Conservation (phyloP, 2,329 filamentous ascomycete genomes). For the Stagonosporopsis rhizophila region DNA sequence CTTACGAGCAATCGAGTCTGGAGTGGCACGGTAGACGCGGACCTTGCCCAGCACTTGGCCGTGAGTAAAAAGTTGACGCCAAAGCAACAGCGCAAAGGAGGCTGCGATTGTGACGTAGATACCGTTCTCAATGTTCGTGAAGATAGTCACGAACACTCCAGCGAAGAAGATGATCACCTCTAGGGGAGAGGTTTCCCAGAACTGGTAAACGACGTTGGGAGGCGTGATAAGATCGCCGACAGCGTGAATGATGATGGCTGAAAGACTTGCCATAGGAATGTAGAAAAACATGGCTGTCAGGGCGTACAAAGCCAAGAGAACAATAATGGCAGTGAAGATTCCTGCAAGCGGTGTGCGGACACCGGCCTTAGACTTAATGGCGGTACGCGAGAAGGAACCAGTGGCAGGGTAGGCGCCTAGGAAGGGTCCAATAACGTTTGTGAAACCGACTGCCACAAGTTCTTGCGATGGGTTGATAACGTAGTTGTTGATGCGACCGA, state of each 20-base stretch:
- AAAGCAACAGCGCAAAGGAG: slow-evolving; percentile 80
- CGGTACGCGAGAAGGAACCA: slow-evolving; percentile 94
- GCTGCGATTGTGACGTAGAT: slow-evolving; percentile 86
- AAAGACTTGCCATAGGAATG: slow-evolving; percentile 81
- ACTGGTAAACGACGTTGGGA: slow-evolving; percentile 90
- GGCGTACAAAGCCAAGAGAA: slow-evolving; percentile 89
- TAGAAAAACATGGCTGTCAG: slow-evolving; percentile 92
- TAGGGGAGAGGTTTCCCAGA: slow-evolving; percentile 90
- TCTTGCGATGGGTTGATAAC: slow-evolving; percentile 97
- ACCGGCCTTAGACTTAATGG: slow-evolving; percentile 96
- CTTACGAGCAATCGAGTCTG: slow-evolving; percentile 71
- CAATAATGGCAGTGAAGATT: slow-evolving; percentile 83
- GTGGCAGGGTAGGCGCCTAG: slow-evolving; percentile 90
- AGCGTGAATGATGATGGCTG: slow-evolving; percentile 94
- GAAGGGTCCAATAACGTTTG: slow-evolving; percentile 89
- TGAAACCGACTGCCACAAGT: slow-evolving; percentile 90
- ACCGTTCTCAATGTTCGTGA: slow-evolving; percentile 86
- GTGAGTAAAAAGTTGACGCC: slow-evolving; percentile 80
- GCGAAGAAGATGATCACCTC: slow-evolving; percentile 94
- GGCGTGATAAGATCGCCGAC: slow-evolving; percentile 92
- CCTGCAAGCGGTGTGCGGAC: slow-evolving; percentile 91
- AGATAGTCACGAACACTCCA: slow-evolving; percentile 84
- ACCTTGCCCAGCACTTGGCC: slow-evolving; percentile 81
- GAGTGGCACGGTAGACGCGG: slow-evolving; percentile 82
- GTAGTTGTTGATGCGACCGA: slow-evolving; percentile 95